Evolutionary conservation across 306 rosid species (phyloP), one percentile per base, ranked within the genome.

Genomic region (Styphnolobium japonicum): DNA sequence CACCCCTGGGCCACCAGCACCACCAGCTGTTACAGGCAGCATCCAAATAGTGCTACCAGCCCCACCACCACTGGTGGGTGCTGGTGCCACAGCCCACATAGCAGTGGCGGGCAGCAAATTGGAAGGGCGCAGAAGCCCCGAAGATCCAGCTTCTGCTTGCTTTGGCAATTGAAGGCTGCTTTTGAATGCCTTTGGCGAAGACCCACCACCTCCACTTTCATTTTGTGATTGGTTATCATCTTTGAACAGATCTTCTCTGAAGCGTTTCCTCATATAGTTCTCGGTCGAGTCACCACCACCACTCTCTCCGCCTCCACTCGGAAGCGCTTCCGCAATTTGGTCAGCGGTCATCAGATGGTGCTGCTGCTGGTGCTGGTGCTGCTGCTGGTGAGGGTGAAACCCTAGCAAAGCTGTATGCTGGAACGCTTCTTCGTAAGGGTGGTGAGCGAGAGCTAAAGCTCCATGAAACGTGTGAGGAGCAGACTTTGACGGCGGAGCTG

Each of bases 181-280:
- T 62, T 86, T 75, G 68, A 75, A 83, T 48, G 69, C 51, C 70
- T 87, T 89, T 0, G 85, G 77, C 0, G 91, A 81, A 6, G 77
- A 72, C 0, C 74, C 77, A 7, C 66, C 81, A 1, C 52, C 86
- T 0, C 73, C 61, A 18, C 60, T 78, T 12, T 81, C 92, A 4
- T 75, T 81, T 23, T 75, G 90, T 1, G 85, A 76, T 71, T 87
- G 86, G 53, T 58, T 65, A 1, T 92, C 93, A 22, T 90, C 98
- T 79, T 94, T 94, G 85, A 94, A 94, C 2, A 94, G 85, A 84
- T 94, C 97, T 76, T 94, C 97, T 78, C 98, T 87, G 77, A 85
- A 94, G 0, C 98, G 90, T 71, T 94, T 94, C 40, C 98, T 85
- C 84, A 92, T 83, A 33, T 88, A 94, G 73, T 73, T 89, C n/a